Conservation (phyloP, 257 asterid species). For the Datura wrightii region DNA sequence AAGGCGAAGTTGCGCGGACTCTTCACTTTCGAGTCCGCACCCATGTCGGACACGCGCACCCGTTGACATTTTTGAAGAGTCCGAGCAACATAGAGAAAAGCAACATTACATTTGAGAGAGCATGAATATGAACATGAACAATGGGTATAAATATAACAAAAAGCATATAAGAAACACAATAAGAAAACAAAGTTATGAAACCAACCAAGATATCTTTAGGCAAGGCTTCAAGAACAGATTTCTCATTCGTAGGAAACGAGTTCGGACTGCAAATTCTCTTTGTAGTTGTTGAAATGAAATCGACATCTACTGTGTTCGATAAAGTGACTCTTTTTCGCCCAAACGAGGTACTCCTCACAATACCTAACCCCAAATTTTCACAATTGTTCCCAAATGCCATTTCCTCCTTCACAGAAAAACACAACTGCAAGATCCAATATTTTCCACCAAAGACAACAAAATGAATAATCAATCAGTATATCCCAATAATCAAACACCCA, state of each 20-base stretch:
- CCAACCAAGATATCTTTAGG: conserved; percentile 76
- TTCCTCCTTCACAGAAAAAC: not conserved
- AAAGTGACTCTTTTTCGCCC: conserved; percentile 65
- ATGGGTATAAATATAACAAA: not conserved
- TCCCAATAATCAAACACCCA: not conserved
- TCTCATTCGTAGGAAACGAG: conserved; percentile 26
- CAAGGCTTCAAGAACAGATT: conserved; percentile 56
- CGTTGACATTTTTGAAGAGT: no score
- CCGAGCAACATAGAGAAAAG: not conserved
- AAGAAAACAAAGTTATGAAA: not conserved
- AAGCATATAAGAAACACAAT: not conserved
- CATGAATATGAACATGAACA: not conserved
- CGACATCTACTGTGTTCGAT: conserved; percentile 28
- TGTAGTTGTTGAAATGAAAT: conserved; percentile 28
- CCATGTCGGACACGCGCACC: no score
- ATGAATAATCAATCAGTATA: conserved; percentile 27
- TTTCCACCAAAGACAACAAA: conserved; percentile 25
- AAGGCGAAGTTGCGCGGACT: no score
- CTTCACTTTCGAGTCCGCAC: no score
- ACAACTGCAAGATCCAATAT: conserved; percentile 34
- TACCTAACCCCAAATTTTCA: conserved; percentile 47
- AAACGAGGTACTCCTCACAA: conserved; percentile 60
- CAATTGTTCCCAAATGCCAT: conserved; percentile 38
- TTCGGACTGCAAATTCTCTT: conserved; percentile 48
- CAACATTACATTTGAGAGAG: not conserved